phyloP scores from a whole-genome alignment of 306 rosid genomes.

The Cotoneaster glaucophyllus region DNA sequence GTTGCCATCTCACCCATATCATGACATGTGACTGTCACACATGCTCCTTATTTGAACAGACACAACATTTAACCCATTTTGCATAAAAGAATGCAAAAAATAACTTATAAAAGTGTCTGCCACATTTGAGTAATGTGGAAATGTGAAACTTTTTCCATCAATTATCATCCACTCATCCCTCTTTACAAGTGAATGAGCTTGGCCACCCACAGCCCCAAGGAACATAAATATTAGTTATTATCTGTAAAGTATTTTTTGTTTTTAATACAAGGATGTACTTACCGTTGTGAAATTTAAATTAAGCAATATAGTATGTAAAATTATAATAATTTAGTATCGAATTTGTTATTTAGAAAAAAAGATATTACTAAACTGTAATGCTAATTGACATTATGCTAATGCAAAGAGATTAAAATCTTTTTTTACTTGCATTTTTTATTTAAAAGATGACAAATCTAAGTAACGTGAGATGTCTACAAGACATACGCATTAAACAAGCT shows the following conservation, averaged over 20 bases:
- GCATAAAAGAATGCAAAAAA: neutral
- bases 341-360: too few relatives aligned
- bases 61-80: neutral
- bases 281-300: too few relatives aligned
- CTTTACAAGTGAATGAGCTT: conserved; percentile 5
- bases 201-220: neutral
- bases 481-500: conserved; percentile 37
- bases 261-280: too few relatives aligned
- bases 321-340: too few relatives aligned
- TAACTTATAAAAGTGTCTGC: conserved; percentile 4
- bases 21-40: conserved; percentile 26
- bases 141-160: conserved; percentile 6
- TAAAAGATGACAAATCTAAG: conserved; percentile 66
- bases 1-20: conserved; percentile 10
- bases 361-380: too few relatives aligned
- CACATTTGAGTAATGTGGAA: conserved; percentile 22
- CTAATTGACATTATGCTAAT: neutral
- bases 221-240: too few relatives aligned
- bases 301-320: too few relatives aligned
- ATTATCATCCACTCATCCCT: conserved; percentile 4
- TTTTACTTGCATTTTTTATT: conserved; percentile 43
- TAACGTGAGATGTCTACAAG: conserved; percentile 67
- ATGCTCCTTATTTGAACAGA: conserved; percentile 17
- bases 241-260: too few relatives aligned
- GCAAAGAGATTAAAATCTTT: conserved; percentile 10